Percentiles rank a stretch among this genome's conserved stretches.
Conservation (phyloP, 2,329 filamentous ascomycete genomes). For the Xylaria sp. region DNA sequence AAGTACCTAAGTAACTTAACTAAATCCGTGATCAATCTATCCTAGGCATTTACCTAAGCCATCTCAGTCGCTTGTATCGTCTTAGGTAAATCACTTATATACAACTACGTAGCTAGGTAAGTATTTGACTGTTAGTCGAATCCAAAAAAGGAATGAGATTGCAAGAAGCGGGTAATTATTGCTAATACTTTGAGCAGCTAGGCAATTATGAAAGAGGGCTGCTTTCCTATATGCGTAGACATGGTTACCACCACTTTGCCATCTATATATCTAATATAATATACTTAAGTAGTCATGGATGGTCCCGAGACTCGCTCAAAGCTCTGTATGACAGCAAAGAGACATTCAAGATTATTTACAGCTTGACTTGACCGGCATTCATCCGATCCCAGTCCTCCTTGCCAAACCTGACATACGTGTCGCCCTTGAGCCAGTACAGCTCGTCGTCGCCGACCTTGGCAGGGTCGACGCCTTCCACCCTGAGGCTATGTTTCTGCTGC, state of each 20-base stretch:
- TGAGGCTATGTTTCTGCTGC: constrained; percentile 81
- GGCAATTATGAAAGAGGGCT: neutral
- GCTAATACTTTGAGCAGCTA: no score
- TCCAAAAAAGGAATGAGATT: neutral
- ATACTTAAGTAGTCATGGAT: neutral
- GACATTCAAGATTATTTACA: constrained; percentile 51
- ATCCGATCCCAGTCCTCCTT: constrained; percentile 75
- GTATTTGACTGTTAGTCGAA: no score
- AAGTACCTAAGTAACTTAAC: no score
- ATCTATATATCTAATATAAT: neutral
- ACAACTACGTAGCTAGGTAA: no score
- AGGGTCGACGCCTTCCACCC: constrained; percentile 80
- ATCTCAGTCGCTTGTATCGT: no score
- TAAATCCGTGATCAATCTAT: no score
- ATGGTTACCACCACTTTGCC: neutral
- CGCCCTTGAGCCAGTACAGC: constrained; percentile 73
- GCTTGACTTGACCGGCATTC: constrained; percentile 74
- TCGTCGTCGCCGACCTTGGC: constrained; percentile 60
- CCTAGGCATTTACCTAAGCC: no score
- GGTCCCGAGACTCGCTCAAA: no score
- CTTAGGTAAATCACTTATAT: no score
- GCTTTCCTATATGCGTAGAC: no score
- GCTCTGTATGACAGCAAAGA: no score
- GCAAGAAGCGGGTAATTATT: neutral
- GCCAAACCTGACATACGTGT: constrained; percentile 75